phyloP scores from a whole-genome alignment of 306 rosid species.

The Cicer yamashitae region DNA sequence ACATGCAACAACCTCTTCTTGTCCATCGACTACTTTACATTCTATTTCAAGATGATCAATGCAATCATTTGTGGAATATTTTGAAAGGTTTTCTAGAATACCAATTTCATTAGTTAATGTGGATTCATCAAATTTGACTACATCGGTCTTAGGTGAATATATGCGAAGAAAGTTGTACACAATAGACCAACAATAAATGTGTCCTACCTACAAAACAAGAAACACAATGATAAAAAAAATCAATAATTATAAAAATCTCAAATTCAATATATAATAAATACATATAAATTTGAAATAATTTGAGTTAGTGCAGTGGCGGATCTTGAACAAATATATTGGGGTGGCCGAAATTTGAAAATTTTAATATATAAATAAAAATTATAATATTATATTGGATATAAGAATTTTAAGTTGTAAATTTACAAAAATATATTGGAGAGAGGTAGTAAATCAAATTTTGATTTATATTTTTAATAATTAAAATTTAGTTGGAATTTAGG shows the following conservation, averaged over 20 bases:
- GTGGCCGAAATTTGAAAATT: too few relatives aligned
- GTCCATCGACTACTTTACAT: slow-evolving; percentile 5
- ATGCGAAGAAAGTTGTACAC: slow-evolving; percentile 49
- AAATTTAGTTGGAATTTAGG: too few relatives aligned
- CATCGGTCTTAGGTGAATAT: slow-evolving; percentile 32
- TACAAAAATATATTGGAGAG: too few relatives aligned
- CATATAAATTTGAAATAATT: background rate
- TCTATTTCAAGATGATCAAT: slow-evolving; percentile 37
- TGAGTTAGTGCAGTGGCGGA: too few relatives aligned
- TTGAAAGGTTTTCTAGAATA: slow-evolving; percentile 31
- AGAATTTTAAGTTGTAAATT: too few relatives aligned
- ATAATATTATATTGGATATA: too few relatives aligned
- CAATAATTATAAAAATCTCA: background rate
- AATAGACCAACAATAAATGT: slow-evolving; percentile 50
- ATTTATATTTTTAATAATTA: too few relatives aligned
- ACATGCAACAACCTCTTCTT: slow-evolving; percentile 45
- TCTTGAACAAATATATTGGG: too few relatives aligned
- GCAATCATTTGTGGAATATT: slow-evolving; percentile 20
- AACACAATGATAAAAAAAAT: background rate
- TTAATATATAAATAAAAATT: too few relatives aligned
- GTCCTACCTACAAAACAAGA: slow-evolving; percentile 45
- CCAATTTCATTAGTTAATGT: slow-evolving; percentile 3
- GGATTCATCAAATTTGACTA: slow-evolving; percentile 30
- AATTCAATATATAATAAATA: background rate
- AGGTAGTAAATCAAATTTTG: too few relatives aligned